Percentiles rank a stretch among this genome's conserved stretches.
These are phyloP conservation scores for Neotropicomus parvogracilis DNA, from an alignment of 1,284 basidiomycete genomes.

Conservation along the genomic window DNA sequence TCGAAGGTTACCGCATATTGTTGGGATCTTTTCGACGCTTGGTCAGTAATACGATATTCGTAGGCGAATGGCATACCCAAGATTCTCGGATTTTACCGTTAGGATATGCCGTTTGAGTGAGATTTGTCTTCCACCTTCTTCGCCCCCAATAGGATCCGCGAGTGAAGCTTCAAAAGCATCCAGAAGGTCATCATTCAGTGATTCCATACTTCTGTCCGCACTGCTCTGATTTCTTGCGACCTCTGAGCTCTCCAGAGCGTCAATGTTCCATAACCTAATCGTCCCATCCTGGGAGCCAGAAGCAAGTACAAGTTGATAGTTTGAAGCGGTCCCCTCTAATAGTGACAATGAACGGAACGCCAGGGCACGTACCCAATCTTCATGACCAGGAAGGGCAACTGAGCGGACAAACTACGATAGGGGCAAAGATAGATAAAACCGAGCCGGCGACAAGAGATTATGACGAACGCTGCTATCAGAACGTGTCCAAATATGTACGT, in stretches of 20 bases:
- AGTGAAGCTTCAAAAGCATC: slow-evolving; percentile 86
- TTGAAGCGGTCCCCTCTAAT: slow-evolving; percentile 12
- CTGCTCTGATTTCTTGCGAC: slow-evolving; percentile 9
- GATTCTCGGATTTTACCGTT: slow-evolving; percentile 51
- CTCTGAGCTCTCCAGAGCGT: slow-evolving; percentile 36
- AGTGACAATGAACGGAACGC: slow-evolving; percentile 50
- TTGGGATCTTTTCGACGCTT: slow-evolving; percentile 40
- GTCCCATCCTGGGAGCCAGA: slow-evolving; percentile 92
- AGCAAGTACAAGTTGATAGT: slow-evolving; percentile 59
- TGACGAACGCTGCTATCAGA: slow-evolving; percentile 43
- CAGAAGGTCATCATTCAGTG: slow-evolving; percentile 66
- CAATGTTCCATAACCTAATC: slow-evolving; percentile 85
- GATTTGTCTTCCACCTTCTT: slow-evolving; percentile 76
- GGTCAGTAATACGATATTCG: slow-evolving; percentile 1
- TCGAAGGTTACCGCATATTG: slow-evolving; percentile 83
- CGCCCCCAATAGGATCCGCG: slow-evolving; percentile 56
- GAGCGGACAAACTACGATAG: slow-evolving; percentile 52
- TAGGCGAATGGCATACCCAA: slow-evolving; percentile 39
- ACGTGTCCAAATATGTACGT: slow-evolving; percentile 72
- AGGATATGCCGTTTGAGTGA: slow-evolving; percentile 81
- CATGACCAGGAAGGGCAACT: slow-evolving; percentile 77
- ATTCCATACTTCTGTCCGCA: slow-evolving; percentile 20
- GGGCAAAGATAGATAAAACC: background rate
- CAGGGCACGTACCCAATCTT: slow-evolving; percentile 89
- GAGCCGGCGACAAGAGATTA: background rate